Evolutionary conservation across 768 basidiomycete genomes (phyloP), one percentile per base, ranked within the genome.

Genomic region (Tremella fuciformis): DNA sequence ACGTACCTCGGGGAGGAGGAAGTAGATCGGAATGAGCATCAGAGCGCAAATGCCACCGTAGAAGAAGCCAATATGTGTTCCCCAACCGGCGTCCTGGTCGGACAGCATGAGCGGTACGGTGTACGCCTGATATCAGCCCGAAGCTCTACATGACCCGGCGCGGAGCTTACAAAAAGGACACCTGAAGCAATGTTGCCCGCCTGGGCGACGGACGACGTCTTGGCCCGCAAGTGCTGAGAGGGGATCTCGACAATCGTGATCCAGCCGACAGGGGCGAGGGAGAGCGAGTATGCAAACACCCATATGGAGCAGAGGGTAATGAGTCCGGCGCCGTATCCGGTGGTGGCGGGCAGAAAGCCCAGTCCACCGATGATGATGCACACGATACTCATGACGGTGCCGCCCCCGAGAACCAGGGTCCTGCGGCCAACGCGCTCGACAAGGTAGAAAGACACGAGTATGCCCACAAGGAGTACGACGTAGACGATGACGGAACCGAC

Each of bases 351-450:
- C 16, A 37, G 46, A 49, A 53, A 50, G 8, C 65, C 61, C 26
- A 66, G 7, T 3, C 29, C 44, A 18, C 57, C 65, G 15, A 66
- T 55, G 19, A 50, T 38, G 3, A 63, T 21, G 19, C 52, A 49
- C 42, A 48, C 26, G 13, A 60, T 24, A 1, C 48, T 47, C 39
- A 55, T 39, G 0, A 38, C 41, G 0, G 48, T 0, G 24, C 50
- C 54, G 6, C 55, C 65, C 0, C 18, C 26, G 19, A 66, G 40
- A 18, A 66, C 48, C 0, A 63, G 40, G 3, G 61, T 53, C 41
- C 65, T 24, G 40, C 65, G 65, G 26, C 65, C 65, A n/a, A 66
- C 18, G 26, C 55, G 29, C 25, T 66, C 65, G 52, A 62, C 59
- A 1, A 51, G 46, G 48, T 66, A 66, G 58, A 62, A 60, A 1